These are phyloP conservation scores for Angophora floribunda DNA, from an alignment of 345 rosid species.

Conservation along the genomic window DNA sequence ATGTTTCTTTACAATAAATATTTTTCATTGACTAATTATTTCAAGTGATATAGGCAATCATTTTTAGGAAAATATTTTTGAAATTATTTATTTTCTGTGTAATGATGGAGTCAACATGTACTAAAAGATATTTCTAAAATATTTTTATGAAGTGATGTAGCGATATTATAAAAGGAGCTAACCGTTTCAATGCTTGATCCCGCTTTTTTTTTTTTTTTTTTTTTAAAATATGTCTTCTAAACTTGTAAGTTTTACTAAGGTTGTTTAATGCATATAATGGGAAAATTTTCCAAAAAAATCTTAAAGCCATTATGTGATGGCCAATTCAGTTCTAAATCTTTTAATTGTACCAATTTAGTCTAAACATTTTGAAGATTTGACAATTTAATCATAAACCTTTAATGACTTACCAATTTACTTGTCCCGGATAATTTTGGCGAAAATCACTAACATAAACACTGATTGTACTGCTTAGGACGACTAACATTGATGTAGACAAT, in stretches of 20 bases:
- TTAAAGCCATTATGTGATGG: fast-evolving
- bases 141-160: neutral
- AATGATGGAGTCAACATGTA: neutral
- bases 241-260: neutral
- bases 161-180: neutral
- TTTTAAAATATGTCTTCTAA: neutral
- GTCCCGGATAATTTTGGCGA: neutral
- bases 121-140: neutral
- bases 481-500: too few relatives aligned
- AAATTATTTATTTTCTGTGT: neutral
- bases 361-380: neutral
- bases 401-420: neutral
- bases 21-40: neutral
- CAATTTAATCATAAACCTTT: neutral
- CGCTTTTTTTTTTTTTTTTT: too few relatives aligned
- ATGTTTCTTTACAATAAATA: neutral
- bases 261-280: neutral
- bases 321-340: neutral
- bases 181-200: neutral
- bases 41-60: neutral
- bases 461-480: too few relatives aligned
- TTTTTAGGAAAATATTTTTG: neutral
- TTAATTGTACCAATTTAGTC: neutral
- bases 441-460: fast-evolving
- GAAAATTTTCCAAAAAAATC: neutral